Base-by-base conservation (phyloP, 2,329 filamentous ascomycete genomes). In the Aspergillus pseudotamarii region DNA sequence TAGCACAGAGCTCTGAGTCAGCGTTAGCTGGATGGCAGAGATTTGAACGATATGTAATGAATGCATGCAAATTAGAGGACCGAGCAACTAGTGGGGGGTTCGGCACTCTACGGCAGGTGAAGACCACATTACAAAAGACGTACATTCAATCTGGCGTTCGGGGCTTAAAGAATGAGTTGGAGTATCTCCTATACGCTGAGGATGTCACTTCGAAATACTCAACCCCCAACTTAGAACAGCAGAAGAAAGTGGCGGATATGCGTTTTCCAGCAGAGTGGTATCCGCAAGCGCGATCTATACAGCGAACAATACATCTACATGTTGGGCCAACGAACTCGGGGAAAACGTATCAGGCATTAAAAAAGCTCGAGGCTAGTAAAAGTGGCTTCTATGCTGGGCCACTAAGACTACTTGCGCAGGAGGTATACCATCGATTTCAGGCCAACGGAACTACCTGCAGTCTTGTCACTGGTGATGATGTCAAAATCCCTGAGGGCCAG, bases 261-360 rank as follows among this genome's bases (percentile, higher is more conserved):
- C 87, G 93, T n/a, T 93, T 89, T 76, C 95, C 95, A 0, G 86
- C 89, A 59, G 95, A 99, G 76, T 98, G 94, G 94, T 98, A 90
- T 73, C 93, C 94, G 0, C 88, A 87, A 4, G 95, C 95, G 1
- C 86, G 96, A 63, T 84, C 87, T 53, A 83, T 95, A 70, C 91
- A 94, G 72, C 86, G 95, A 51, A 94, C 88, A 0, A 86, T 99
- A 46, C 93, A 98, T 80, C 82, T 99, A 23, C 95, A 99, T 72
- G 93, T 99, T 57, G 95, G 95, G 0, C 95, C 95, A 1, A 99
- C 95, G 2, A 99, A 99, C 77, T 98, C 95, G 0, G 95, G 95
- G 62, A 99, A 99, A 83, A 99, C 96, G 0, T 99, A 98, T 75
- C 91, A 93, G 74, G 96, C 95, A 0, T 81, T 99, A 66, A 90